Evolutionary conservation across 2,329 filamentous ascomycete genomes (phyloP), one percentile per base, ranked within the genome.

Genomic region (Aphanoascus verrucosus): DNA sequence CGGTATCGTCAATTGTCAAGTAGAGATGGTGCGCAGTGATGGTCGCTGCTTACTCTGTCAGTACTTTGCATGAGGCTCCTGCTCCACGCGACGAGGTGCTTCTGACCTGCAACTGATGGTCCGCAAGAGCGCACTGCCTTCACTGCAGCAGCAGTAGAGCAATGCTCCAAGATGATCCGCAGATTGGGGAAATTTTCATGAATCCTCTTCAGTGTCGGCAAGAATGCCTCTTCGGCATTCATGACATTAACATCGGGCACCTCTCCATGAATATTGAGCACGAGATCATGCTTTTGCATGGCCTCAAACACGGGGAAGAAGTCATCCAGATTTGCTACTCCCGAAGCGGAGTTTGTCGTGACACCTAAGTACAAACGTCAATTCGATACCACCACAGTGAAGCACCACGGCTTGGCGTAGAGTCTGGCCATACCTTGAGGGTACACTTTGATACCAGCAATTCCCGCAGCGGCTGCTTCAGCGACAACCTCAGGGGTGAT

Each of bases 261-360:
- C 71, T 96, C 91, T 59, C 90, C 91, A 67, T 97, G 90, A n/a
- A 97, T 75, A 71, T 96, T 96, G 41, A 94, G 77, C n/a, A 94
- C 79, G 65, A 95, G 75, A 60, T 84, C 82, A 60, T 89, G 81
- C 56, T 83, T 73, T 66, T 95, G 85, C 90, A 97, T 96, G 59
- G 87, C 86, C n/a, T 77, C 79, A 65, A 97, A 94, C 12, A 91
- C 86, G 5, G 72, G 70, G 55, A 73, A 74, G 60, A 73, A 72
- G 14, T 65, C 59, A 7, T 67, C 65, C 54, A 72, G 72, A 58
- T 73, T 70, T 41, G 72, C 62, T 1, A 75, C 72, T 3, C 73
- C 73, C 7, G 70, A 66, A 35, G 75, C 74, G 3, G 78, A 82
- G 63, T 83, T 81, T 49, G 77, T 80, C 2, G 77, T 80, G 37